Evolutionary conservation across 768 basidiomycete genomes (phyloP).

Genomic region (Antrodiella citrinella): DNA sequence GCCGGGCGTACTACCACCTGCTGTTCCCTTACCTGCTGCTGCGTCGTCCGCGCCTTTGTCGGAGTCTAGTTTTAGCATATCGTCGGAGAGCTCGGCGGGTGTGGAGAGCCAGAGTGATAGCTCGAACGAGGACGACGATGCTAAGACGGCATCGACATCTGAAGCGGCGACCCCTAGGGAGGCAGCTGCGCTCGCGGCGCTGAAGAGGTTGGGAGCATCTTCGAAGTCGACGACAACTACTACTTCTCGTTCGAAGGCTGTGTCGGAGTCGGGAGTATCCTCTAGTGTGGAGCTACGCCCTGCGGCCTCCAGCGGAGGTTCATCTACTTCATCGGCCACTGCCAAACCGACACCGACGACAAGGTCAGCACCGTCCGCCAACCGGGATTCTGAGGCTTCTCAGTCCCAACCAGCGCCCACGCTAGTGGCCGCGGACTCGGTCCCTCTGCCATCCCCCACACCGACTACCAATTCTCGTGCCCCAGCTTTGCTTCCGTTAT

Average conservation of each 20-base stretch:
- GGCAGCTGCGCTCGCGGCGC: constrained; percentile 62
- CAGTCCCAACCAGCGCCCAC: constrained; percentile 5
- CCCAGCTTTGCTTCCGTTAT: background rate
- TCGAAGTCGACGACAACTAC: background rate
- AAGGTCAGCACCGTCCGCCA: too few species aligned
- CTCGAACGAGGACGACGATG: background rate
- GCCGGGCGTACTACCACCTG: background rate
- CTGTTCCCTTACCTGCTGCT: background rate
- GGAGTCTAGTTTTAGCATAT: background rate
- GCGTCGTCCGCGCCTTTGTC: background rate
- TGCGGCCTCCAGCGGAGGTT: background rate
- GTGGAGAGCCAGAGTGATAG: too few species aligned
- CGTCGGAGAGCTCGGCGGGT: background rate
- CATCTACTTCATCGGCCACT: constrained; percentile 2
- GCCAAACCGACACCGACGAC: background rate
- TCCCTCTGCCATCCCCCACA: background rate
- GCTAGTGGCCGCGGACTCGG: constrained; percentile 6
- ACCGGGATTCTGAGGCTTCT: background rate
- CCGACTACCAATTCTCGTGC: background rate
- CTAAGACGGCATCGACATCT: background rate
- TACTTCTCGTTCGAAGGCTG: constrained; percentile 1
- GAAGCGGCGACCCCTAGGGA: constrained; percentile 23
- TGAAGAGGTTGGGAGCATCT: constrained; percentile 35
- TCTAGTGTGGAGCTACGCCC: constrained; percentile 2
- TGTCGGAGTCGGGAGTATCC: constrained; percentile 7